Base-by-base conservation (phyloP, 106 monocot genomes). In the Dendrobium catenatum region DNA sequence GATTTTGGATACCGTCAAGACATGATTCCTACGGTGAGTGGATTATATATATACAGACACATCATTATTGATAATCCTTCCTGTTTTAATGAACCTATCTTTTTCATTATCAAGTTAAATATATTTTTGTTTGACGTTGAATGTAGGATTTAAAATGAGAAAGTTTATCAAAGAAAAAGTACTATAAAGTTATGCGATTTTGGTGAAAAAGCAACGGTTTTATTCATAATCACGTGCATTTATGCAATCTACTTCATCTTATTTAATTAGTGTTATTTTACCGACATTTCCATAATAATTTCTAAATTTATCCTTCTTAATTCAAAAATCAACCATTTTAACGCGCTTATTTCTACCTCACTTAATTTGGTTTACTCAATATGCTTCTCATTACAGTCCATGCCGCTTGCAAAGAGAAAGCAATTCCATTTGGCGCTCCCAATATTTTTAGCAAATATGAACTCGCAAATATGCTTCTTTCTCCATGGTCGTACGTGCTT, bases 171-270 rank as follows among this genome's bases (percentile, higher is more conserved):
- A 92, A 80, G 95, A 92, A 72, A 92, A 92, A 90, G 92, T 11
- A 92, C 95, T 22, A 90, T 95, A 84, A 95, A 92, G 82, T 80
- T 95, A 49, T 95, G 95, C 92, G 92, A 95, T 90, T 88, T 95
- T 82, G 95, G 95, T 43, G 92, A 90, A 37, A 37, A 37, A 37
- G 37, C 37, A 37, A 37, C 3, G 37, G 3, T 37, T 37, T 37
- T 37, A 37, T 37, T 37, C 37, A 37, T 37, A 37, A 37, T 37
- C 37, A 37, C 37, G 37, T 37, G 2, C 37, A 37, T 37, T 37
- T 37, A 37, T 37, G 37, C 37, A 37, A 37, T 37, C 37, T 2
- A 37, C 37, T 37, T 37, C 37, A 37, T 37, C 37, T 37, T 37
- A 37, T 37, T 37, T 37, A 37, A 37, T 37, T 37, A 37, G 37